Percentiles rank a stretch among this genome's conserved stretches.
phyloP scores from a whole-genome alignment of 2,329 filamentous ascomycete genomes.

The Diaporthe velutina region DNA sequence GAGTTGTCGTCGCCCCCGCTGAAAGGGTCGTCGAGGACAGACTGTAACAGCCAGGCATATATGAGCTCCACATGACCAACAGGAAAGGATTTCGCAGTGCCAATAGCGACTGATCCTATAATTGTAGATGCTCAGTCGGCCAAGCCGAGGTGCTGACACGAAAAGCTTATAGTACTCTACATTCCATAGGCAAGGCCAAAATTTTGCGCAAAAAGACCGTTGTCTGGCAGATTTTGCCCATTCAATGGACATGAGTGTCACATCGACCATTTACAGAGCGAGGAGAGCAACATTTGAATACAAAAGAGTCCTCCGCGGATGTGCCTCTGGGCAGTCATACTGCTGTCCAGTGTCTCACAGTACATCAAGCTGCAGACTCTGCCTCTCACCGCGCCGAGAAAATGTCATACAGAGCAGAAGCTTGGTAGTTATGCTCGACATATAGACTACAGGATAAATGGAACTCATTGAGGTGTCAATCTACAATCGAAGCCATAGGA shows the following conservation, averaged over 20 bases:
- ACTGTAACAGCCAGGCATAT: background rate
- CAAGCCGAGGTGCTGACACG: background rate
- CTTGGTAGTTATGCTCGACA: background rate
- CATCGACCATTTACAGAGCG: background rate
- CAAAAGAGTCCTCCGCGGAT: background rate
- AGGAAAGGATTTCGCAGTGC: background rate
- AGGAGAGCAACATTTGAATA: no score
- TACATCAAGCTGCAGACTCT: background rate
- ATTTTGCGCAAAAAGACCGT: background rate
- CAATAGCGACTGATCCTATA: background rate
- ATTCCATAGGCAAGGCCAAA: background rate
- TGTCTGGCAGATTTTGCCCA: background rate
- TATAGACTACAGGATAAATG: background rate
- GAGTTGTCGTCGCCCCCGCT: constrained; percentile 62
- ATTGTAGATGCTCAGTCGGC: background rate
- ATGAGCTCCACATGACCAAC: no score
- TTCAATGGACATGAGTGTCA: constrained; percentile 32
- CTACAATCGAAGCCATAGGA: constrained; percentile 3
- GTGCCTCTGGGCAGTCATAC: background rate
- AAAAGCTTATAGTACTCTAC: background rate
- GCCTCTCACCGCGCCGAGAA: background rate
- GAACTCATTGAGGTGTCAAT: constrained; percentile 6
- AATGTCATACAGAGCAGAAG: no score
- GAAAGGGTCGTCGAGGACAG: background rate
- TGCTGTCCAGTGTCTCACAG: background rate